Evolutionary conservation across 305 asterid genomes (phyloP).

Genomic region (Withania somnifera): DNA sequence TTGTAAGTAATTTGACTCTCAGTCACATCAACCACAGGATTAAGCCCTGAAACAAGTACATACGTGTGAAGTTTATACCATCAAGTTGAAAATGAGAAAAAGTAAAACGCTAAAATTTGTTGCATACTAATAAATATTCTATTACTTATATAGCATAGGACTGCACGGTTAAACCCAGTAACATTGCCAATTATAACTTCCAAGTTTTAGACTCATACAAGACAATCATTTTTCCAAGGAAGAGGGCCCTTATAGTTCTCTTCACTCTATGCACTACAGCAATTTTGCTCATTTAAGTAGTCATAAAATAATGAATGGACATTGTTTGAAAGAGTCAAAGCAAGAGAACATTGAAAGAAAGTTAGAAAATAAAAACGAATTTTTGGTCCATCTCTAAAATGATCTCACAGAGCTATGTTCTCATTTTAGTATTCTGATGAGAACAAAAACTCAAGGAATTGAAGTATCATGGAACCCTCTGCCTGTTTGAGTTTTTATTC

Average conservation of each 20-base stretch:
- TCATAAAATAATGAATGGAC: neutral
- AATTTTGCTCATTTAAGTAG: neutral
- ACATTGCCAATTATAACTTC: neutral
- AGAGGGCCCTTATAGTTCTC: neutral
- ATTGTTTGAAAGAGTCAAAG: neutral
- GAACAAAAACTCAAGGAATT: neutral
- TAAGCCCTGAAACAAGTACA: conserved; percentile 5
- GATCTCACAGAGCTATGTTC: neutral
- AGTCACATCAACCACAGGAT: neutral
- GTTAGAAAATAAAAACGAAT: neutral
- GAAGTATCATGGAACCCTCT: neutral
- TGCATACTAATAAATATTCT: neutral
- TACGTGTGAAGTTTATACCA: neutral
- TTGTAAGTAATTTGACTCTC: neutral
- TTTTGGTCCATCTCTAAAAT: neutral
- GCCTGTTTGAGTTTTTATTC: neutral
- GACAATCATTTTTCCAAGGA: neutral
- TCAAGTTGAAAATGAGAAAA: neutral
- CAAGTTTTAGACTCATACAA: neutral
- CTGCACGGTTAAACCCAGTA: neutral
- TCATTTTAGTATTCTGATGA: neutral
- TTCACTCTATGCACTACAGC: neutral
- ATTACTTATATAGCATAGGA: neutral
- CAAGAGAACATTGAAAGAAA: neutral
- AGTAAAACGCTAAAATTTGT: neutral